These are phyloP conservation scores for Venturia effusa DNA, from an alignment of 2,329 filamentous ascomycete species.

Conservation along the genomic window DNA sequence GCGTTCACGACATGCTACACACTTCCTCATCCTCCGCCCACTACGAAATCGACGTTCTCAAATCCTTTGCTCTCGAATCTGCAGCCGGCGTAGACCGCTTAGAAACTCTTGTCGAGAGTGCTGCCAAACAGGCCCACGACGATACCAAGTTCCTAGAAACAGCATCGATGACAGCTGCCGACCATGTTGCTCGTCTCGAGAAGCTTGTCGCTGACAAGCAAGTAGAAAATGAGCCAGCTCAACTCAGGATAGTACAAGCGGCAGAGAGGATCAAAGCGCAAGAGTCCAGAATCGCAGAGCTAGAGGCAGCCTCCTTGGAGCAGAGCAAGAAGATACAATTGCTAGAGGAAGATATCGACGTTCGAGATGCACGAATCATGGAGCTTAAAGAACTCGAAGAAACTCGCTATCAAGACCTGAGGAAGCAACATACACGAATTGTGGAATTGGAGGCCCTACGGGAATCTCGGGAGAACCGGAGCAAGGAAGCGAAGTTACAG, in stretches of 20 bases:
- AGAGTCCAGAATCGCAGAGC: neutral
- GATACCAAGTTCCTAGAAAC: neutral
- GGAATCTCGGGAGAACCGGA: neutral
- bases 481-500: neutral
- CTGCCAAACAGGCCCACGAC: neutral
- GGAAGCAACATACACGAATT: neutral
- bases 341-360: neutral
- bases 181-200: neutral
- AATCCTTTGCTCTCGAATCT: neutral
- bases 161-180: neutral
- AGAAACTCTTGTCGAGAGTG: neutral
- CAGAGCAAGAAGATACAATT: neutral
- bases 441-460: neutral
- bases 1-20: neutral
- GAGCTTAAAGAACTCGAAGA: neutral
- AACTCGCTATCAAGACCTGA: neutral
- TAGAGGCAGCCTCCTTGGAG: neutral
- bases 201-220: neutral
- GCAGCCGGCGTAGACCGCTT: neutral
- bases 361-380: neutral
- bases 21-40: neutral
- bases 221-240: neutral
- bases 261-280: neutral
- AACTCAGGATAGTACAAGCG: neutral
- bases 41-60: neutral